Evolutionary conservation across 2,329 filamentous ascomycete species (phyloP), one percentile per base, ranked within the genome.

Genomic region (Calonectria pseudoturangicola): DNA sequence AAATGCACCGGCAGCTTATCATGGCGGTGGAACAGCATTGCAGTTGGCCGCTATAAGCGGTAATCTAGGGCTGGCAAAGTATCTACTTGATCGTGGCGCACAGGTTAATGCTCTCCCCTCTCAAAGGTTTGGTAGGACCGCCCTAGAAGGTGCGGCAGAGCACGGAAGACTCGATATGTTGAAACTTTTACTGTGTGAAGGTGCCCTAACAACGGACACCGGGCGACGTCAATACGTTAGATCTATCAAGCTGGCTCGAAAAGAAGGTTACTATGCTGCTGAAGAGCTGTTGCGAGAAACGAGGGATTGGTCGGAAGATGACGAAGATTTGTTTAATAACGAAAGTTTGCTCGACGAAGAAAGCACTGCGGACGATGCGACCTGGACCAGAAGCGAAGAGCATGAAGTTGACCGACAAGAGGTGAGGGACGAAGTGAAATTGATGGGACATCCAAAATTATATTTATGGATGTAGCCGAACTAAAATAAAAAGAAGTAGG

Each of bases 111-210:
- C 70, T 3, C 30, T 15, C 12, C 28, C 60, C 3, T 54, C 62
- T 0, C 6, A 4, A 4, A 0, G 0, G 0, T 0, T 4, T 2
- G 66, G 72, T 0, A 48, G 54, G 36, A 67, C 54, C 1, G 66
- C 70, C 0, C 12, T 74, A 4, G 70, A 72, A 51, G 66, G 62
- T 6, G 72, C 72, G 27, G 54, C 70, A 13, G 66, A 72, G 18
- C 9, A 2, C 3, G 70, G 62, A 6, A 43, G 72, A 18, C 41
- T 74, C 4, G 66, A 70, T 0, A 72, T 65, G 62, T 2, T 70
- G 3, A 3, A 74, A 8, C 39, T 72, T 7, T 27, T 72, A 8
- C n/a, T 74, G 0, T 7, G 18, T 0, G 5, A 64, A 1, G 36
- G 28, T 0, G 72, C 54, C 21, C 39, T 69, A 6, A 36, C 15